Evolutionary conservation across 2,329 filamentous ascomycete species (phyloP).

Genomic region (Colletotrichum horii): DNA sequence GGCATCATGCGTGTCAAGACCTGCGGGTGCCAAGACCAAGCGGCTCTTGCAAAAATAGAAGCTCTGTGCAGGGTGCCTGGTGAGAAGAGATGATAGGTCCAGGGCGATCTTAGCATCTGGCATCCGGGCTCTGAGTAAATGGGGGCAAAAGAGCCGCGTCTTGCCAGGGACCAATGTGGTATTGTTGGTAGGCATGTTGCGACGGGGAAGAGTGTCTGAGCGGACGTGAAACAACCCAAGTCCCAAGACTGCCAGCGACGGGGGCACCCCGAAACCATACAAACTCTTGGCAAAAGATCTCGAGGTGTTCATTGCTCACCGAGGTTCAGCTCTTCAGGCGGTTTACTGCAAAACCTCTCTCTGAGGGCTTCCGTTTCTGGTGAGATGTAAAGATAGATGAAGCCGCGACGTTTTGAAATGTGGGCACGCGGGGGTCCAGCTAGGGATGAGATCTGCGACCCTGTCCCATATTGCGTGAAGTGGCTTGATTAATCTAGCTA

Average conservation of each 20-base stretch:
- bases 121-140: not conserved
- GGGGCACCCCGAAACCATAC: conserved; percentile 5
- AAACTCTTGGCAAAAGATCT: conserved; percentile 3
- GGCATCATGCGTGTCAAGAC: conserved; percentile 15
- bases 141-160: not conserved
- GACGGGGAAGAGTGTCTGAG: conserved; percentile 15
- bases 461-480: conserved; percentile 9
- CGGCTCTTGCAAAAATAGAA: conserved; percentile 20
- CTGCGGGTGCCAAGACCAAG: conserved; percentile 1
- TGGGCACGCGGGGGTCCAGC: not conserved
- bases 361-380: not conserved
- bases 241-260: conserved; percentile 12
- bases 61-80: not conserved
- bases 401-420: conserved; percentile 8
- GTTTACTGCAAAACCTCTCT: not conserved
- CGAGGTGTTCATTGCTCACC: not conserved
- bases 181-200: not conserved
- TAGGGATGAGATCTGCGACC: conserved; percentile 4
- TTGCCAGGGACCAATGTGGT: not conserved
- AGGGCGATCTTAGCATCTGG: not conserved
- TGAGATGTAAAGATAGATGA: conserved; percentile 15
- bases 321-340: not conserved
- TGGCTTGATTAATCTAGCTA: no score
- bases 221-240: conserved; percentile 19
- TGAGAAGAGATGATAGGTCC: conserved; percentile 7